phyloP scores from a whole-genome alignment of 148 eudicot genomes.

The Pharnaceum exiguum region DNA sequence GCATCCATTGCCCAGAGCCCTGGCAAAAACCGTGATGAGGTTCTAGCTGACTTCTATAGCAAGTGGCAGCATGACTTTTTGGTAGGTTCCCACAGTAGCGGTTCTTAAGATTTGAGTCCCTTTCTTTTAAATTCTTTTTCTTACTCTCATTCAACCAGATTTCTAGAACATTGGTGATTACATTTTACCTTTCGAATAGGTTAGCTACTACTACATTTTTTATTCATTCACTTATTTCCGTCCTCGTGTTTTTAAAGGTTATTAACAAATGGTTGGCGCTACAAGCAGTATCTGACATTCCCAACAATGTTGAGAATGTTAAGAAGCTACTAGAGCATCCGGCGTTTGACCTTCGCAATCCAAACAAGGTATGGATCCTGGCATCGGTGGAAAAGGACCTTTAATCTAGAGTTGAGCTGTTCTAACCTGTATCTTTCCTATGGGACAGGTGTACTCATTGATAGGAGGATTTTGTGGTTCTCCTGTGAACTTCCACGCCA shows the following conservation, averaged over 20 bases:
- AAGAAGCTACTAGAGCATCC: conserved; percentile 75
- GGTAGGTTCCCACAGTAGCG: conserved; percentile 32
- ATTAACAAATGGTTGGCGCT: conserved; percentile 93
- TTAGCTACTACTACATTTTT: neutral
- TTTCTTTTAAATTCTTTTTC: neutral
- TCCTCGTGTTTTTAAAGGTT: conserved; percentile 40
- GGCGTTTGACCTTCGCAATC: conserved; percentile 89
- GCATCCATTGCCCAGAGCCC: conserved; percentile 81
- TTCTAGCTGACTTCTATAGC: conserved; percentile 79
- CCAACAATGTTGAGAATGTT: conserved; percentile 88
- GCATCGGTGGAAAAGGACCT: neutral
- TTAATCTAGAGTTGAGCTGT: neutral
- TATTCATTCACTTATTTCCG: neutral
- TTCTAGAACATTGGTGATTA: neutral
- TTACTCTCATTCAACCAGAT: neutral
- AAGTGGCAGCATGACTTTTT: conserved; percentile 87
- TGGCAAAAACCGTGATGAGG: conserved; percentile 63
- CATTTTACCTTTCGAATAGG: no score
- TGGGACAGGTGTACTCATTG: conserved; percentile 68
- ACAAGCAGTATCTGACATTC: conserved; percentile 80
- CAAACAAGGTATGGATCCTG: conserved; percentile 57
- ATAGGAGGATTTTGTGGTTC: conserved; percentile 90
- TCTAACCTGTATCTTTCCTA: neutral
- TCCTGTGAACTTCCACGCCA: conserved; percentile 90
- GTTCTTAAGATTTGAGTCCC: neutral